Evolutionary conservation across 2,329 filamentous ascomycete genomes (phyloP).

Genomic region (Didymellaceae sp.): DNA sequence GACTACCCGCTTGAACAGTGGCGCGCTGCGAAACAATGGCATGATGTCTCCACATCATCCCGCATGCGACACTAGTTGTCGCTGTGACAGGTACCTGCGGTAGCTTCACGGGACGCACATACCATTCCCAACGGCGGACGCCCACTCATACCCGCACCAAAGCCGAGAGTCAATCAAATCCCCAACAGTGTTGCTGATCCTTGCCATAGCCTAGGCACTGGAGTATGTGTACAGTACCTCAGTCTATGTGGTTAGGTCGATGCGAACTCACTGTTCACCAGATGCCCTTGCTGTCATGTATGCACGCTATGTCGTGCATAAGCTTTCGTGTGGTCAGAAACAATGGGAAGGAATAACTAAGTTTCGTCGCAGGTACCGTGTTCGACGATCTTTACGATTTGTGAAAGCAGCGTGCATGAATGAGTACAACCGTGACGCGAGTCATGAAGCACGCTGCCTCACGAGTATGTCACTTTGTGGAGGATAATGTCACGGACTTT

Average conservation of each 20-base stretch:
- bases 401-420: background rate
- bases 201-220: too few species aligned
- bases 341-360: background rate
- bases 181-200: constrained; percentile 1
- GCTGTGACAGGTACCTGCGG: constrained; percentile 17
- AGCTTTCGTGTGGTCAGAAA: constrained; percentile 3
- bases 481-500: background rate
- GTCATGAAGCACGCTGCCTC: background rate
- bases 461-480: background rate
- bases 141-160: constrained; percentile 6
- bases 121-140: constrained; percentile 7
- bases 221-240: constrained; percentile 6
- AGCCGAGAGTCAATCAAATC: background rate
- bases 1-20: constrained; percentile 10
- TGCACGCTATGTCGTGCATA: constrained; percentile 14
- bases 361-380: background rate
- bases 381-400: constrained; percentile 1
- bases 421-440: constrained; percentile 3
- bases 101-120: constrained; percentile 12
- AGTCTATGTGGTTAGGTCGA: background rate
- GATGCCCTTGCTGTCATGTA: constrained; percentile 11
- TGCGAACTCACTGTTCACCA: constrained; percentile 7
- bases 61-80: background rate
- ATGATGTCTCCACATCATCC: background rate
- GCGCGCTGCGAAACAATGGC: constrained; percentile 7